Evolutionary conservation across 495 filamentous ascomycete species (phyloP).

Genomic region (Penicilliopsis zonata): DNA sequence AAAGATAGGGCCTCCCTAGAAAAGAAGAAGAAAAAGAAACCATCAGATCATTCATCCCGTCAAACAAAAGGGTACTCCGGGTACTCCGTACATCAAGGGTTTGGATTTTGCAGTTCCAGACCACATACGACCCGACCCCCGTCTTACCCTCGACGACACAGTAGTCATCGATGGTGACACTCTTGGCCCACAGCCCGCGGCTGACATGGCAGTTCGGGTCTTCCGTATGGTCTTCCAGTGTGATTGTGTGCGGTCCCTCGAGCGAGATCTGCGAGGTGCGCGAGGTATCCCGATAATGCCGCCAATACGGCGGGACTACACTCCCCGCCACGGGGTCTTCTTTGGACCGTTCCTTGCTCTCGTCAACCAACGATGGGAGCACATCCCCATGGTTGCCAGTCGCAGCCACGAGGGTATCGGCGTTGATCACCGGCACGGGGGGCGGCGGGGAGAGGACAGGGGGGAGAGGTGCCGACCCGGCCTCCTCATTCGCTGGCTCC

Average conservation of each 20-base stretch:
- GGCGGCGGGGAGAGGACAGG: conserved; percentile 10
- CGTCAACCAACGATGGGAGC: conserved; percentile 1
- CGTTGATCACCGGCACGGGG: conserved; percentile 2
- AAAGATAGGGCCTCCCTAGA: conserved; percentile 45
- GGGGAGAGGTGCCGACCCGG: conserved; percentile 17
- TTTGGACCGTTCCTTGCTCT: conserved; percentile 15
- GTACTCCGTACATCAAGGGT: conserved; percentile 50
- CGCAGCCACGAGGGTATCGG: conserved; percentile 2
- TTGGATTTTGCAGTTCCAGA: conserved; percentile 61
- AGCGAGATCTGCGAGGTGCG: conserved; percentile 33
- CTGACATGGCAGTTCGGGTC: conserved; percentile 45
- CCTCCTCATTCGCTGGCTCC: conserved; percentile 36
- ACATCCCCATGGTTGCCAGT: conserved; percentile 5
- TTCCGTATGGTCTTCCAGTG: conserved; percentile 59
- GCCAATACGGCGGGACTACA: conserved; percentile 40
- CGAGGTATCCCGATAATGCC: conserved; percentile 30
- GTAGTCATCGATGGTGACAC: conserved; percentile 55
- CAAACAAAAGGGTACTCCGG: conserved; percentile 2
- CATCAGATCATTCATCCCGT: conserved; percentile 8
- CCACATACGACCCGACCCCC: conserved; percentile 58
- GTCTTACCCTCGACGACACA: conserved; percentile 49
- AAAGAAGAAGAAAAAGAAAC: conserved; percentile 4
- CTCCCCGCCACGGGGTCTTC: conserved; percentile 28
- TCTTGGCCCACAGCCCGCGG: conserved; percentile 54
- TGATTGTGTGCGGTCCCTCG: conserved; percentile 35